Evolutionary conservation across 306 rosid genomes (phyloP).

Genomic region (Citrullus mucosospermus): DNA sequence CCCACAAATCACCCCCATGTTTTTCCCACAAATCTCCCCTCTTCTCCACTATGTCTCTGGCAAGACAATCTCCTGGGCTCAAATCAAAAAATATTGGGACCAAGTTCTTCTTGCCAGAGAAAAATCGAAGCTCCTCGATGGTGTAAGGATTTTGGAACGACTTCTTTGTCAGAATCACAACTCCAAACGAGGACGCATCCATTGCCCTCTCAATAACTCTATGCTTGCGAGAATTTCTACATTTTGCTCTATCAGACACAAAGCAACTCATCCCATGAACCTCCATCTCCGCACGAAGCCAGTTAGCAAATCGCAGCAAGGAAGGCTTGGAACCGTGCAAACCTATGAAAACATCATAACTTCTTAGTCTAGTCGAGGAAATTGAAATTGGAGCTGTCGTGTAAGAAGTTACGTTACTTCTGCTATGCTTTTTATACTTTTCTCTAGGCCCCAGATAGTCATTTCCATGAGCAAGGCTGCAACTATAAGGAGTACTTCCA

Average conservation of each 20-base stretch:
- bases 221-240: conserved; percentile 52
- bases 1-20: conserved; percentile 78
- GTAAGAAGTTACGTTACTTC: conserved; percentile 24
- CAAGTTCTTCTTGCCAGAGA: conserved; percentile 67
- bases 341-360: conserved; percentile 72
- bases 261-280: conserved; percentile 78
- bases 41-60: conserved; percentile 76
- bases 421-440: conserved; percentile 28
- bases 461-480: conserved; percentile 19
- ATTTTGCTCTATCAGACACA: conserved; percentile 59
- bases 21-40: conserved; percentile 88
- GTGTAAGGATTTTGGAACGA: conserved; percentile 77
- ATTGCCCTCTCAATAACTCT: conserved; percentile 60
- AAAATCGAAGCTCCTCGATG: conserved; percentile 62
- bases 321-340: conserved; percentile 54
- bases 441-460: conserved; percentile 28
- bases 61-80: conserved; percentile 67
- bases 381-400: conserved; percentile 40
- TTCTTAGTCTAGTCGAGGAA: conserved; percentile 51
- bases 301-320: conserved; percentile 50
- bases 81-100: conserved; percentile 76
- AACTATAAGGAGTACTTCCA: conserved; percentile 44
- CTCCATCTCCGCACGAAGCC: conserved; percentile 81
- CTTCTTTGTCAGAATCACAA: conserved; percentile 60
- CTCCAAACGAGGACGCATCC: conserved; percentile 79